Conservation (phyloP, 768 basidiomycete species). For the Boletus rubroflammeus region DNA sequence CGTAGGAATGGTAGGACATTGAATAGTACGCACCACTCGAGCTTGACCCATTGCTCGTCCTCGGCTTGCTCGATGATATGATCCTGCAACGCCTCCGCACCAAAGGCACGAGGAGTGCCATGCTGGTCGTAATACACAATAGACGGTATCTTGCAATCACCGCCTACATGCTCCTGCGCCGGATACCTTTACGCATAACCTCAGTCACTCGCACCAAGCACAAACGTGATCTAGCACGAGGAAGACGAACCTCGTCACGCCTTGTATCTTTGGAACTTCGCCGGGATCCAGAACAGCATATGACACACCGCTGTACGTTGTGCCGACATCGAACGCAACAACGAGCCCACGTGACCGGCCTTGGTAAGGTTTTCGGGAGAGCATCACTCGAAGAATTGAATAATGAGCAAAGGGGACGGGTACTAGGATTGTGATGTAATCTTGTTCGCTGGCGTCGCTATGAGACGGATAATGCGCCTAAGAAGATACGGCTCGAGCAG, state of each 20-base stretch:
- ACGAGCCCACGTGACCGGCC: constrained; percentile 37
- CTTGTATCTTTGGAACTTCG: constrained; percentile 34
- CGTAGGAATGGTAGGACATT: neutral
- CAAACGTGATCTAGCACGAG: constrained; percentile 9
- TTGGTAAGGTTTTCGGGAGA: constrained; percentile 35
- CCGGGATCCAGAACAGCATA: constrained; percentile 42
- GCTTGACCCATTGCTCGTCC: constrained; percentile 44
- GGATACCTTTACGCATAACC: constrained; percentile 29
- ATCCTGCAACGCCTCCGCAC: constrained; percentile 43
- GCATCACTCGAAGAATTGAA: constrained; percentile 19
- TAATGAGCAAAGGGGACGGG: neutral
- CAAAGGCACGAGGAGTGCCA: constrained; percentile 39
- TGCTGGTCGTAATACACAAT: constrained; percentile 44
- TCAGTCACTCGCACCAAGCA: constrained; percentile 1
- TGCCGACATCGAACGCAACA: constrained; percentile 40
- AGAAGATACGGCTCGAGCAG: neutral
- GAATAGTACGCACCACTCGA: constrained; percentile 38
- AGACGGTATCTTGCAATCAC: constrained; percentile 48
- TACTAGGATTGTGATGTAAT: constrained; percentile 13
- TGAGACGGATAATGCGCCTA: neutral
- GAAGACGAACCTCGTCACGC: constrained; percentile 31
- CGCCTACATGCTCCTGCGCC: constrained; percentile 41
- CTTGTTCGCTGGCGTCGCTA: neutral
- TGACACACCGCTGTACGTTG: constrained; percentile 40
- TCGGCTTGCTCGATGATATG: constrained; percentile 38